A percentile compares a stretch with the other conserved stretches of the same genome.
Conservation (phyloP, 2,329 filamentous ascomycete genomes). For the Beauveria varroae region DNA sequence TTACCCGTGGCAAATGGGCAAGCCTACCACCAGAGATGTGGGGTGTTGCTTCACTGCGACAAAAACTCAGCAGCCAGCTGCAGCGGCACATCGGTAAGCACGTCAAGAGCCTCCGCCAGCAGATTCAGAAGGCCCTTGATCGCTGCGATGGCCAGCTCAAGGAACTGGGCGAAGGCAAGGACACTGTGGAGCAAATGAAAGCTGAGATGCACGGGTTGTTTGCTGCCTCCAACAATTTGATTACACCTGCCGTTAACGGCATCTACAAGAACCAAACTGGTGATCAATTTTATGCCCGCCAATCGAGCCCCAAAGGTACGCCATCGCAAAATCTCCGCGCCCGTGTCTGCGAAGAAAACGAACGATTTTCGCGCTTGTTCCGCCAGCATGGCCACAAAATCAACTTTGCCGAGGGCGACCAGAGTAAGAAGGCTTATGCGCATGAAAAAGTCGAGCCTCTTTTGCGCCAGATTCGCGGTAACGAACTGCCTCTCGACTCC, state of each 20-base stretch:
- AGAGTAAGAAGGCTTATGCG: slow-evolving; percentile 40
- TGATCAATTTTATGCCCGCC: slow-evolving; percentile 43
- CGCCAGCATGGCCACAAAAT: slow-evolving; percentile 43
- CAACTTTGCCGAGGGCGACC: slow-evolving; percentile 31
- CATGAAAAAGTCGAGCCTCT: slow-evolving; percentile 41
- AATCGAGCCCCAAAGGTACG: slow-evolving; percentile 41
- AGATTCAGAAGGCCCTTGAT: slow-evolving; percentile 43
- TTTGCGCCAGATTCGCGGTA: slow-evolving; percentile 42
- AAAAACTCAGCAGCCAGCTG: slow-evolving; percentile 42
- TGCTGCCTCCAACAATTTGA: slow-evolving; percentile 44
- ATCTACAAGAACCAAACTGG: slow-evolving; percentile 49
- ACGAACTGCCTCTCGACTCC: slow-evolving; percentile 44
- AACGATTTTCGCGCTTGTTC: slow-evolving; percentile 40
- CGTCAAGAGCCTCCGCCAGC: slow-evolving; percentile 40
- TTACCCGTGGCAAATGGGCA: slow-evolving; percentile 41
- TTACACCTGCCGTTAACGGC: slow-evolving; percentile 44
- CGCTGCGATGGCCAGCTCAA: slow-evolving; percentile 42
- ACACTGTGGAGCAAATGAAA: slow-evolving; percentile 46
- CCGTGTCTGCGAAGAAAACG: slow-evolving; percentile 44
- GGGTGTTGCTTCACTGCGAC: slow-evolving; percentile 37
- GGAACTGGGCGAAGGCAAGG: slow-evolving; percentile 42
- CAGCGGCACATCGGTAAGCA: slow-evolving; percentile 46
- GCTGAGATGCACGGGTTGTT: slow-evolving; percentile 47
- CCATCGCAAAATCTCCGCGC: slow-evolving; percentile 44
- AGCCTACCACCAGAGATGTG: slow-evolving; percentile 39